Percentiles rank a stretch among this genome's conserved stretches.
Conservation (phyloP, 371 early-diverging fungal genomes). For the Apophysomyces ossiformis region DNA sequence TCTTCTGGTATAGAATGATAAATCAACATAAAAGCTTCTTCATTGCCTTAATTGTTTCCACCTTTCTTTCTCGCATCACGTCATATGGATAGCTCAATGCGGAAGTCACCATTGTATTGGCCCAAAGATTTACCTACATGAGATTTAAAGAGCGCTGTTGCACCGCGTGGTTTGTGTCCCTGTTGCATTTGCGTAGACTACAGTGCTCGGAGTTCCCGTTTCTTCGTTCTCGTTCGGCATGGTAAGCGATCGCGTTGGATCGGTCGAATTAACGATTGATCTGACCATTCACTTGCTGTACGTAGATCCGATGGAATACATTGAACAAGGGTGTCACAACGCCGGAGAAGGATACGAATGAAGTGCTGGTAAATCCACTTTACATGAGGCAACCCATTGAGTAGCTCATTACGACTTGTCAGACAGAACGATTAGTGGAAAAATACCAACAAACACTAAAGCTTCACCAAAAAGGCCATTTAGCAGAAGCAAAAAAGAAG, state of each 20-base stretch:
- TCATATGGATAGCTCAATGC: too few relatives aligned
- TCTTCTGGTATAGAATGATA: too few relatives aligned
- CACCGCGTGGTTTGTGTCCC: too few relatives aligned
- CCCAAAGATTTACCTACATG: too few relatives aligned
- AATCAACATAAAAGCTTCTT: too few relatives aligned
- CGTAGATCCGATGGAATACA: conserved; percentile 38
- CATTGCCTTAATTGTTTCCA: too few relatives aligned
- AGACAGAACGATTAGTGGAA: conserved; percentile 58
- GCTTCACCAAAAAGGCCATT: conserved; percentile 51
- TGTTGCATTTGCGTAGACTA: too few relatives aligned
- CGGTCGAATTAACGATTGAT: neutral
- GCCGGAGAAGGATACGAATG: conserved; percentile 31
- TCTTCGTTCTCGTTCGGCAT: neutral
- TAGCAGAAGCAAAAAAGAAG: conserved; percentile 41
- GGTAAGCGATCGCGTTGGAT: neutral
- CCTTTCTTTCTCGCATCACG: too few relatives aligned
- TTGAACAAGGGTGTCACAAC: conserved; percentile 33
- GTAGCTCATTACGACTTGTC: neutral
- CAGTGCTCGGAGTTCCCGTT: neutral
- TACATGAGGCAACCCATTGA: neutral
- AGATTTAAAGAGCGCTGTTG: too few relatives aligned
- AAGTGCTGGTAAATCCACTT: conserved; percentile 29
- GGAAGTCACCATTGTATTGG: too few relatives aligned
- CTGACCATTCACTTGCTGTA: neutral
- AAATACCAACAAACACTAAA: conserved; percentile 54